Base-by-base conservation (phyloP, 1,284 basidiomycete species). In the Apiotrichum akiyoshidainum region DNA sequence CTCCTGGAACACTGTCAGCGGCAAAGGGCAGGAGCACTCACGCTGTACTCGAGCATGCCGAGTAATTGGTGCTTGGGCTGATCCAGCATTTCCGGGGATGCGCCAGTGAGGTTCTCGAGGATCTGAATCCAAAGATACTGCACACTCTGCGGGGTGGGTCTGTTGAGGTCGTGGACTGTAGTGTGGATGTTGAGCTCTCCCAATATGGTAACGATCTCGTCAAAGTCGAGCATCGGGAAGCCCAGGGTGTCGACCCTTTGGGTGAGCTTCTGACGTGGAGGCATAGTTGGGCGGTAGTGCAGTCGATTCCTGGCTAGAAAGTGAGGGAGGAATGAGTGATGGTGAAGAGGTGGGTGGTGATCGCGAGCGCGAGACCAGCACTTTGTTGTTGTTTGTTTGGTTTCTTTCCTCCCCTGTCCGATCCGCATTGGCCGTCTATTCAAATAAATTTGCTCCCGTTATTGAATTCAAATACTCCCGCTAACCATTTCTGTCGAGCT, bases 111-210 rank as follows among this genome's bases (percentile, higher is more conserved):
- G 65, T 86, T 84, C 46, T 87, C 82, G 35, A 92, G 81, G 65
- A 89, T 86, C 2, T 58, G 64, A 3, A 61, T 46, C 54, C 67
- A 76, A 35, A 77, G 67, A 17, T 77, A 79, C 47, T 86, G 82
- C 19, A 90, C 87, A 59, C 87, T 62, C 41, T 88, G 85, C 0
- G 86, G 70, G 0, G 84, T 85, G 0, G 90, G 90, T 42, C 83
- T 82, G 31, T 81, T 71, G 45, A 93, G 83, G 65, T 91, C 88
- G 57, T 89, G 86, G 48, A 81, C 81, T 58, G 82, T 83, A 40
- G 88, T 81, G 10, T 82, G 55, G 55, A 77, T 68, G 4, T 65
- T 68, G 3, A 78, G 66, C 11, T 71, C 72, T 5, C 53, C 52
- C 10, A 78, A 63, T 51, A 72, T 73, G 26, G 70, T 63, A 31